These are phyloP conservation scores for Citrus australasica DNA, from an alignment of 345 rosid genomes.

Conservation along the genomic window DNA sequence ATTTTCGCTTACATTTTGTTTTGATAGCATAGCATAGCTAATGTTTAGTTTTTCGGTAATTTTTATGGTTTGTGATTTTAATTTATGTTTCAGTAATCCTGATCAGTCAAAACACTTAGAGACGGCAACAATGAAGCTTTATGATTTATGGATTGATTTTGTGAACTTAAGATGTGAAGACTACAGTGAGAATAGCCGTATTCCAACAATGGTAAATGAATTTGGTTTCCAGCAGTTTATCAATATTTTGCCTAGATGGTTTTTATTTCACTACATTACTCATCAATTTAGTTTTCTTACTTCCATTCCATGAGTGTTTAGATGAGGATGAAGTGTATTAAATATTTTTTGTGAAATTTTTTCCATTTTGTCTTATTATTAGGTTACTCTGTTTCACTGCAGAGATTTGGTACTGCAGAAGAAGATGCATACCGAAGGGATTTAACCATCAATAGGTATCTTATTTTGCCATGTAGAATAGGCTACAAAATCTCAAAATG, in stretches of 20 bases:
- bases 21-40: too few relatives aligned
- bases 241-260: neutral
- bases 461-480: neutral
- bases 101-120: slow-evolving; percentile 96
- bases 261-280: neutral
- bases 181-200: slow-evolving; percentile 77
- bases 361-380: neutral
- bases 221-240: too few relatives aligned
- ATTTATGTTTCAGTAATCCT: slow-evolving; percentile 78
- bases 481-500: neutral
- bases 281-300: neutral
- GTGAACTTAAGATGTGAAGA: slow-evolving; percentile 90
- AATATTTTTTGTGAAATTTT: neutral
- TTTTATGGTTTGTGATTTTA: neutral
- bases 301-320: neutral
- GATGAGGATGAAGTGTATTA: neutral
- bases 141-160: slow-evolving; percentile 91
- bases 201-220: slow-evolving; percentile 71
- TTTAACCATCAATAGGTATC: slow-evolving; percentile 88
- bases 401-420: slow-evolving; percentile 95
- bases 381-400: slow-evolving; percentile 15
- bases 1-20: too few relatives aligned
- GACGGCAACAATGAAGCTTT: slow-evolving; percentile 86
- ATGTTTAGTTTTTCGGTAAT: neutral
- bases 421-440: slow-evolving; percentile 95